These are phyloP conservation scores for Talaromyces ruber DNA, from an alignment of 495 filamentous ascomycete species.

Conservation along the genomic window DNA sequence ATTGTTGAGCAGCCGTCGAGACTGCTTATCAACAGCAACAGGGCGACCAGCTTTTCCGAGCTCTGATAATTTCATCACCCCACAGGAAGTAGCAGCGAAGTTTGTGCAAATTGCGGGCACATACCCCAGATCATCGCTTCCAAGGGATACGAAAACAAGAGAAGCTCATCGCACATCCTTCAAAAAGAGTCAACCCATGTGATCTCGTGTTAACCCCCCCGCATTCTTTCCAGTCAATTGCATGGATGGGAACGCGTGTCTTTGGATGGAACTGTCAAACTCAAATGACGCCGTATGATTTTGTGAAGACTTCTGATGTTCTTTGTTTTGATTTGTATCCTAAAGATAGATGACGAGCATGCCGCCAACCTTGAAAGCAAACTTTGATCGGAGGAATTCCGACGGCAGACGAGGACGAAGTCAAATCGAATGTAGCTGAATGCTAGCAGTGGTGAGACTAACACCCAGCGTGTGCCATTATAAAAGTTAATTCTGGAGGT, in stretches of 20 bases:
- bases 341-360: neutral
- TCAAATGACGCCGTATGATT: neutral
- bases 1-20: too few species aligned
- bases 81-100: too few species aligned
- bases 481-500: neutral
- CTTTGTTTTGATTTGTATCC: neutral
- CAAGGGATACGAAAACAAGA: neutral
- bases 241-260: neutral
- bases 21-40: too few species aligned
- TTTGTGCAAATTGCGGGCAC: too few species aligned
- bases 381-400: neutral
- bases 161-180: neutral
- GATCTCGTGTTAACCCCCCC: neutral
- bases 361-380: neutral
- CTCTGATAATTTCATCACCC: too few species aligned
- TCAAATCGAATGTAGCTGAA: neutral
- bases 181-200: neutral
- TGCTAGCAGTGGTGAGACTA: neutral
- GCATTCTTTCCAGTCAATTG: constrained; percentile 3
- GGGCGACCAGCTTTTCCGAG: too few species aligned
- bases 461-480: neutral
- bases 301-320: neutral
- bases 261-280: neutral
- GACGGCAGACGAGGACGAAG: neutral
- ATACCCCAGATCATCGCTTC: neutral